Conservation (phyloP, 2,329 filamentous ascomycete genomes). For the Nemania sp. region DNA sequence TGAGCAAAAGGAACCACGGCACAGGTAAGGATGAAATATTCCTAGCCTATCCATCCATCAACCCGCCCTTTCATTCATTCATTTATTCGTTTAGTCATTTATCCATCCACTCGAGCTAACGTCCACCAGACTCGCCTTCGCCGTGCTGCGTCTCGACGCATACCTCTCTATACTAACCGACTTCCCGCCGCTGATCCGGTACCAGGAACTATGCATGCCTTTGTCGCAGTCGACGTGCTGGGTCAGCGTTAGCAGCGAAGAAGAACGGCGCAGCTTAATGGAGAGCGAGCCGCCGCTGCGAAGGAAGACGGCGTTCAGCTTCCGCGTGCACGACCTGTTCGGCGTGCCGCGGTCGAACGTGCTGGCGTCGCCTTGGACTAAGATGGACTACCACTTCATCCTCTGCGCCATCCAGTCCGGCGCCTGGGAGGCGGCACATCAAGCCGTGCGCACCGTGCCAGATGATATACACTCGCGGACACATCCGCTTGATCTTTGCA, state of each 20-base stretch:
- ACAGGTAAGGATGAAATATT: constrained; percentile 18
- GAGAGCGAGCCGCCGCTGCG: constrained; percentile 14
- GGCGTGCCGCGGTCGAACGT: constrained; percentile 26
- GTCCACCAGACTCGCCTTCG: constrained; percentile 27
- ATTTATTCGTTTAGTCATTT: too few species aligned
- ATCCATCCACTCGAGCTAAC: constrained; percentile 7
- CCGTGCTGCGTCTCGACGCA: constrained; percentile 31
- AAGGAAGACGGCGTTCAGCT: constrained; percentile 19
- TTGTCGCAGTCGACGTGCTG: constrained; percentile 30
- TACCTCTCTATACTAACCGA: constrained; percentile 30
- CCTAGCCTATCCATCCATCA: too few species aligned
- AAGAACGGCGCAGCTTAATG: constrained; percentile 22
- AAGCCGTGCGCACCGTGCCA: constrained; percentile 29
- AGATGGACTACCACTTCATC: constrained; percentile 34
- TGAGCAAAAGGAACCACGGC: constrained; percentile 24
- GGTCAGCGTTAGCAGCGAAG: constrained; percentile 24
- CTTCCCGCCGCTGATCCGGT: constrained; percentile 30
- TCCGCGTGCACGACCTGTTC: constrained; percentile 31
- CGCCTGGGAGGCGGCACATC: constrained; percentile 30
- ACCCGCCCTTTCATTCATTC: too few species aligned
- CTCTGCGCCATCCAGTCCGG: constrained; percentile 31
- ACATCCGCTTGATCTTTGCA: constrained; percentile 8
- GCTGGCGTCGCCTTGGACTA: constrained; percentile 26
- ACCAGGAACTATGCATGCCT: constrained; percentile 33
- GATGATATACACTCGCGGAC: constrained; percentile 30